Percentiles rank a stretch among this genome's conserved stretches.
Conservation (phyloP, 2,329 filamentous ascomycete species). For the Cercospora beticola region DNA sequence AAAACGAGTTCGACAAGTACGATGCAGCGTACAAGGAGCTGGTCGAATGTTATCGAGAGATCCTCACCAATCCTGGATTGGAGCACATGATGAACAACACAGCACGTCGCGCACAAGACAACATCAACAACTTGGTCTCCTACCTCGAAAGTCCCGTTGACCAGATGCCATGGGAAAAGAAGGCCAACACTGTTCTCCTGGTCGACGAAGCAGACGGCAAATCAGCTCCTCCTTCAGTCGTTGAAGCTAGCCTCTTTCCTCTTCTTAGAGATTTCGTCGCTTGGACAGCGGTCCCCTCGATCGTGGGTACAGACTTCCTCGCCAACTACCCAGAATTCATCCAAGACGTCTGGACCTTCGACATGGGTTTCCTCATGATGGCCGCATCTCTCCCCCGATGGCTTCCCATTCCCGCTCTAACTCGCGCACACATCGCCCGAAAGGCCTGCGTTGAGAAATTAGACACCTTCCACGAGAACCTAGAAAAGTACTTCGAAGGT, state of each 20-base stretch:
- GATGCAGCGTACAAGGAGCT: constrained; percentile 41
- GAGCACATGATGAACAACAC: constrained; percentile 43
- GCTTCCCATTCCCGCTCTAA: constrained; percentile 54
- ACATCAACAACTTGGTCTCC: constrained; percentile 58
- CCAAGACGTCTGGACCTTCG: constrained; percentile 57
- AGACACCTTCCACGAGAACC: constrained; percentile 33
- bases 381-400: constrained; percentile 57
- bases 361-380: constrained; percentile 55
- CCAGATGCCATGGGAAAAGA: constrained; percentile 62
- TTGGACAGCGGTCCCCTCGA: constrained; percentile 48
- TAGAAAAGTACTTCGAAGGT: constrained; percentile 36
- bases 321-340: constrained; percentile 55
- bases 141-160: constrained; percentile 61
- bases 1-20: constrained; percentile 37
- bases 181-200: constrained; percentile 44
- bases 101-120: constrained; percentile 43
- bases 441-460: constrained; percentile 31
- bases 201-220: constrained; percentile 35
- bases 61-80: constrained; percentile 52
- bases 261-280: constrained; percentile 60
- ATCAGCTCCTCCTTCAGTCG: constrained; percentile 45
- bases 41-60: constrained; percentile 38
- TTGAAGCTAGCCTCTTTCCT: constrained; percentile 53
- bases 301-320: constrained; percentile 55
- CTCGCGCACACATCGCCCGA: constrained; percentile 47